Conservation (phyloP, 1,139 yeast genomes). For the Geotrichum bryndzae region DNA sequence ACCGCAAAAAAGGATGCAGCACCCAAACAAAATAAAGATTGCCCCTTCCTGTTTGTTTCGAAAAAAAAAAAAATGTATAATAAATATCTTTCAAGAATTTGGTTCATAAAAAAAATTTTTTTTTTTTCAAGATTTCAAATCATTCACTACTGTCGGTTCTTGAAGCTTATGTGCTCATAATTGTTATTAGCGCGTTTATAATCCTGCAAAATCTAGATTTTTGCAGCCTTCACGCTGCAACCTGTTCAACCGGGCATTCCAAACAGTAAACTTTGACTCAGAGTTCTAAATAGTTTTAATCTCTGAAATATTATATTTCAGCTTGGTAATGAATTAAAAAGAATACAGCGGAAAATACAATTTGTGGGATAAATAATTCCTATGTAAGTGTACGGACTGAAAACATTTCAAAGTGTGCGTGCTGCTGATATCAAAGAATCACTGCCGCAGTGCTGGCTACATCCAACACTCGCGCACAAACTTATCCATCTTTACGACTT, state of each 20-base stretch:
- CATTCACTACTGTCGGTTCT: too few species aligned
- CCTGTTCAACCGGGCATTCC: too few species aligned
- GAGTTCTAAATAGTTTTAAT: too few species aligned
- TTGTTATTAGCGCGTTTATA: too few species aligned
- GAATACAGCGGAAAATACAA: neutral
- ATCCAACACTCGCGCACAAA: conserved; percentile 77
- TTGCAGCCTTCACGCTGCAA: too few species aligned
- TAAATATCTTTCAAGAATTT: neutral
- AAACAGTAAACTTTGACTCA: too few species aligned
- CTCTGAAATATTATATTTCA: too few species aligned
- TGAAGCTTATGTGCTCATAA: too few species aligned
- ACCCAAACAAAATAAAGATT: neutral
- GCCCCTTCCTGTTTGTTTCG: neutral
- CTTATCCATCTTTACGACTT: conserved; percentile 77
- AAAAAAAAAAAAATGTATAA: too few species aligned
- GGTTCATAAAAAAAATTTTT: too few species aligned
- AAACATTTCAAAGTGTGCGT: neutral
- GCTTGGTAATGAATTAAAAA: neutral
- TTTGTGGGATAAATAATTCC: neutral
- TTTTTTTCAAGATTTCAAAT: too few species aligned
- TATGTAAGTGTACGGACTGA: neutral
- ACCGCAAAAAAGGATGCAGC: neutral
- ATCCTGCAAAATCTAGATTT: too few species aligned
- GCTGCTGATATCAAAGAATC: neutral
- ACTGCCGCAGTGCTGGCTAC: neutral